These are phyloP conservation scores for Ceratobasidium sp. DNA, from an alignment of 1,284 basidiomycete species.

Conservation along the genomic window DNA sequence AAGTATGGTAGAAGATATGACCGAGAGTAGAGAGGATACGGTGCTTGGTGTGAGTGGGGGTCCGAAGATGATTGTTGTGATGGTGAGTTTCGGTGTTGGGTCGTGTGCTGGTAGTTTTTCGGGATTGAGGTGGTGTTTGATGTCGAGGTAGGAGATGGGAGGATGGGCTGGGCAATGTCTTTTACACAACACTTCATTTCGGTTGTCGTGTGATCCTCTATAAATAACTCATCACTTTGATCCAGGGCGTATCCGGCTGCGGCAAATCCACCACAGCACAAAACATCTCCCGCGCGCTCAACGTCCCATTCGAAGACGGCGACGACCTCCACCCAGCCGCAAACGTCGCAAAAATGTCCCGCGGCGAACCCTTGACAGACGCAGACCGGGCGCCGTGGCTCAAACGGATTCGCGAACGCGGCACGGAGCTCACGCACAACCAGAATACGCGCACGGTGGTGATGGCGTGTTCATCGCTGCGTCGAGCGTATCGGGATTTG, in stretches of 20 bases:
- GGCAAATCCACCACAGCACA: conserved; percentile 91
- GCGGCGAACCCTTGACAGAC: conserved; percentile 83
- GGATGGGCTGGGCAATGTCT: neutral
- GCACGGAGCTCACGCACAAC: conserved; percentile 61
- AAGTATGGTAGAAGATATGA: conserved; percentile 5
- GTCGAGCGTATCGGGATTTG: conserved; percentile 83
- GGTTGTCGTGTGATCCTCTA: too few relatives aligned
- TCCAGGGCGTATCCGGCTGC: conserved; percentile 80
- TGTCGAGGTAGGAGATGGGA: neutral
- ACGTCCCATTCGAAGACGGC: conserved; percentile 86
- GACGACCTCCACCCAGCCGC: conserved; percentile 87
- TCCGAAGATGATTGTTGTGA: conserved; percentile 63
- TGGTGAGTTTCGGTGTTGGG: conserved; percentile 58
- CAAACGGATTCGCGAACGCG: conserved; percentile 76
- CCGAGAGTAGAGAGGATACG: neutral
- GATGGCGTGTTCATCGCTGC: conserved; percentile 90
- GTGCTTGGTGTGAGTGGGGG: conserved; percentile 24
- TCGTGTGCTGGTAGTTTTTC: neutral
- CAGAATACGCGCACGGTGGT: conserved; percentile 63
- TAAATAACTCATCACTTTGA: neutral
- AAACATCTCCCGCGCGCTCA: conserved; percentile 72
- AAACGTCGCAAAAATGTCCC: conserved; percentile 91
- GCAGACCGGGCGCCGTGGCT: conserved; percentile 91
- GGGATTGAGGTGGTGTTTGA: too few relatives aligned
- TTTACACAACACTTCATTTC: neutral